A percentile compares a stretch with the other conserved stretches of the same genome.
phyloP scores from a whole-genome alignment of 768 basidiomycete genomes.

The Trichaptum fuscoviolaceum region DNA sequence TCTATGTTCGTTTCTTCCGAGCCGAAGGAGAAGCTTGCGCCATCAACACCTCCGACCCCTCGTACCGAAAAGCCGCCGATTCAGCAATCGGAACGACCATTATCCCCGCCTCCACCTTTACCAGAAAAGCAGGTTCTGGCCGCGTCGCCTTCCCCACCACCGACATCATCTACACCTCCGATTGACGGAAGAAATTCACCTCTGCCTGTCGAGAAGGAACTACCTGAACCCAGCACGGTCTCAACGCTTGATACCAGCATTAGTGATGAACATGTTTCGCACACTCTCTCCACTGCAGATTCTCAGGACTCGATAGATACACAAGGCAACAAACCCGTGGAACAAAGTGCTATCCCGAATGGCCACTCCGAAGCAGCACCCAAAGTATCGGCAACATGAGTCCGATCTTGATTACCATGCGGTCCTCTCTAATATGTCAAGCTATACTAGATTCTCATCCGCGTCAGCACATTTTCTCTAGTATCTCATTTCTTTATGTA shows the following conservation, averaged over 20 bases:
- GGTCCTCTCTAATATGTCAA: not conserved
- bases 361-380: not conserved
- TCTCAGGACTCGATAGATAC: not conserved
- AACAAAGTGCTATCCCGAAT: not conserved
- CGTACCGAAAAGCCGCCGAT: not conserved
- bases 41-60: constrained; percentile 2
- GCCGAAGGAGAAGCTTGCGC: not conserved
- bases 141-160: no score
- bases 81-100: not conserved
- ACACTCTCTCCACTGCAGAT: not conserved
- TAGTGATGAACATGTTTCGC: not conserved
- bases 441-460: no score
- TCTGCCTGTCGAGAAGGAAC: not conserved
- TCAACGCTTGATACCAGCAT: not conserved
- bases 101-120: not conserved
- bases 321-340: not conserved
- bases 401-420: not conserved
- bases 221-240: not conserved
- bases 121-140: not conserved
- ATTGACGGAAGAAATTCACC: not conserved
- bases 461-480: not conserved
- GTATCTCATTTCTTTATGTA: not conserved
- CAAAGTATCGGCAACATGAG: not conserved
- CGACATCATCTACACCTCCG: not conserved
- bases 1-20: not conserved